phyloP scores from a whole-genome alignment of 2,329 filamentous ascomycete species.

The Talaromyces rugulosus region DNA sequence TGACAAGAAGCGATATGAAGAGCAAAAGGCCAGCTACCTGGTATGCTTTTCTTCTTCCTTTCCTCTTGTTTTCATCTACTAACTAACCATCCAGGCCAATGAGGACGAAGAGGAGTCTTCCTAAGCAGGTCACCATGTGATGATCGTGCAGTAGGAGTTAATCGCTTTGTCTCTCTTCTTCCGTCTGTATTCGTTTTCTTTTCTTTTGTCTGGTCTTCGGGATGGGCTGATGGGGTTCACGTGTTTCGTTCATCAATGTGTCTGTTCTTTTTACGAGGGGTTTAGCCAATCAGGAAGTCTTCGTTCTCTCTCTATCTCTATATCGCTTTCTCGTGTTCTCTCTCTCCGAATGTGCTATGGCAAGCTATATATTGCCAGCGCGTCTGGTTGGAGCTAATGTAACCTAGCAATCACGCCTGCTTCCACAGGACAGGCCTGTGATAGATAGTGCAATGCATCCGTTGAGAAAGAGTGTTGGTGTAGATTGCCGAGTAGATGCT shows the following conservation, averaged over 20 bases:
- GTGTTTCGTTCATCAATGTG: constrained; percentile 12
- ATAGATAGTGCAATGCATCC: background rate
- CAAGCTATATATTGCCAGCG: background rate
- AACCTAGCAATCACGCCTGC: background rate
- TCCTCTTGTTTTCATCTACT: background rate
- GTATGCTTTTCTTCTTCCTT: constrained; percentile 49
- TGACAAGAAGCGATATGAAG: constrained; percentile 99
- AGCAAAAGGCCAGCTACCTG: constrained; percentile 92
- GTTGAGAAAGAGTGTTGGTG: background rate
- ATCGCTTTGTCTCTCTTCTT: constrained; percentile 5
- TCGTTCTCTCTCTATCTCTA: constrained; percentile 4
- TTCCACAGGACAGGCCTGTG: background rate
- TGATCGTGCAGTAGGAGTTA: constrained; percentile 6
- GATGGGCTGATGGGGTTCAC: constrained; percentile 13
- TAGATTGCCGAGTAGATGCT: background rate
- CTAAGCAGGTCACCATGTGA: constrained; percentile 10
- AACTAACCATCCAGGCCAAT: constrained; percentile 2
- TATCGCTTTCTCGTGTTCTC: background rate
- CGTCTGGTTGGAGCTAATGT: background rate
- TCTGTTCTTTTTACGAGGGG: constrained; percentile 8
- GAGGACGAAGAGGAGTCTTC: constrained; percentile 13
- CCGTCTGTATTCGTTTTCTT: constrained; percentile 1
- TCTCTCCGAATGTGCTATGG: background rate
- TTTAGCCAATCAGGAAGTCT: constrained; percentile 13
- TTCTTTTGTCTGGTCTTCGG: constrained; percentile 13